Evolutionary conservation across 1,284 basidiomycete species (phyloP).

Genomic region (Puccinia brachypodii): DNA sequence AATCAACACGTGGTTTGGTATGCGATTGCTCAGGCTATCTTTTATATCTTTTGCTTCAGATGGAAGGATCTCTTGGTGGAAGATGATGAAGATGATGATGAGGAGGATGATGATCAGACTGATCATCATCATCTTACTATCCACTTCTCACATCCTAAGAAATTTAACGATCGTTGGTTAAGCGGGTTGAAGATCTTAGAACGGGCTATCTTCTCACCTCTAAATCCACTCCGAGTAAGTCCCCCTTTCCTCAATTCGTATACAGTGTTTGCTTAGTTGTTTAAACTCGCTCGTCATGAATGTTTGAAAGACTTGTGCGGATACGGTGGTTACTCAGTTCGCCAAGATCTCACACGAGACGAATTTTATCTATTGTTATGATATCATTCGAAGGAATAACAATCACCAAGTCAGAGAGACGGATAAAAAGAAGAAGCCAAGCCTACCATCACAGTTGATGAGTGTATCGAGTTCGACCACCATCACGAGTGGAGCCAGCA

Average conservation of each 20-base stretch:
- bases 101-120: constrained; percentile 56
- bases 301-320: constrained; percentile 67
- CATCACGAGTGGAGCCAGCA: constrained; percentile 54
- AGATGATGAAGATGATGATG: constrained; percentile 61
- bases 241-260: not conserved
- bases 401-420: not conserved
- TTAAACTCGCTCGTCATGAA: too few species aligned
- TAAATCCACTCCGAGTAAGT: constrained; percentile 85
- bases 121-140: not conserved
- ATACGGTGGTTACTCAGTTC: constrained; percentile 88
- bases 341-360: constrained; percentile 88
- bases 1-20: constrained; percentile 71
- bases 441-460: not conserved
- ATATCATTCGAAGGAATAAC: constrained; percentile 82
- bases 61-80: constrained; percentile 80
- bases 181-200: constrained; percentile 75
- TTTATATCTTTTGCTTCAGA: constrained; percentile 97
- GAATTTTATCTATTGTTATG: constrained; percentile 91
- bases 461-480: constrained; percentile 52
- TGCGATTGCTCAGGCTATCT: constrained; percentile 86
- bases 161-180: constrained; percentile 67
- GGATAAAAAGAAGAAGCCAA: not conserved
- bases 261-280: not conserved
- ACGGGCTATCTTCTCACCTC: constrained; percentile 73
- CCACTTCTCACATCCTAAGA: constrained; percentile 48